Conservation (phyloP, 1,139 yeast genomes). For the Scheffersomyces stambukii region DNA sequence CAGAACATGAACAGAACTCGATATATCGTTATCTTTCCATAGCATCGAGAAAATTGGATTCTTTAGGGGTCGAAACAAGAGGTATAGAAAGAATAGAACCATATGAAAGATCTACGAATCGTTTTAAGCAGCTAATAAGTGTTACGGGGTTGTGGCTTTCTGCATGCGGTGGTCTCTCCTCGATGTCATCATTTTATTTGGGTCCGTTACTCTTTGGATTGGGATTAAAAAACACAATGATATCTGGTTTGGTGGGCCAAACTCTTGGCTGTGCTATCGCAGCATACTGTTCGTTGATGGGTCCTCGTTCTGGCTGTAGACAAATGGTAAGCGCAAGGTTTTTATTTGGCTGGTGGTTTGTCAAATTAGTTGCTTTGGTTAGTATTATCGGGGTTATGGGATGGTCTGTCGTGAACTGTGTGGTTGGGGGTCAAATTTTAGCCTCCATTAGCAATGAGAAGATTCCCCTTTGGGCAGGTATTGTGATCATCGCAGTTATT, state of each 20-base stretch:
- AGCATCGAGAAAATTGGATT: conserved; percentile 28
- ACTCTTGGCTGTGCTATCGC: conserved; percentile 70
- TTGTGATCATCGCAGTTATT: conserved; percentile 60
- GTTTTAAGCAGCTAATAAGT: conserved; percentile 46
- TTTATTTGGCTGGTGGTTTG: conserved; percentile 81
- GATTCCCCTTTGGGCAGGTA: conserved; percentile 70
- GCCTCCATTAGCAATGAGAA: conserved; percentile 57
- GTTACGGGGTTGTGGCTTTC: conserved; percentile 79
- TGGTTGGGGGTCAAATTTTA: conserved; percentile 81
- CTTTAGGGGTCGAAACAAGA: conserved; percentile 64
- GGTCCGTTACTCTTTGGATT: conserved; percentile 70
- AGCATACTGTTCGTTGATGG: conserved; percentile 79
- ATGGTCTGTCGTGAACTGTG: conserved; percentile 82
- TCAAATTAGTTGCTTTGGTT: conserved; percentile 65
- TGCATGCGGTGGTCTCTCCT: conserved; percentile 80
- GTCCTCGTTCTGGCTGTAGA: conserved; percentile 82
- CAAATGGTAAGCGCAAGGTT: conserved; percentile 82
- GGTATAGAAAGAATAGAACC: conserved; percentile 80
- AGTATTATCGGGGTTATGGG: conserved; percentile 76
- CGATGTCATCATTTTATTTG: conserved; percentile 75
- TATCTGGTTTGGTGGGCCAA: conserved; percentile 60
- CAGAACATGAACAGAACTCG: not conserved
- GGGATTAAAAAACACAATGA: conserved; percentile 58
- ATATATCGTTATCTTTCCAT: conserved; percentile 8
- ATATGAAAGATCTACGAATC: conserved; percentile 56